Evolutionary conservation across 805 yeast genomes (phyloP).

Genomic region (Ogataea minuta): DNA sequence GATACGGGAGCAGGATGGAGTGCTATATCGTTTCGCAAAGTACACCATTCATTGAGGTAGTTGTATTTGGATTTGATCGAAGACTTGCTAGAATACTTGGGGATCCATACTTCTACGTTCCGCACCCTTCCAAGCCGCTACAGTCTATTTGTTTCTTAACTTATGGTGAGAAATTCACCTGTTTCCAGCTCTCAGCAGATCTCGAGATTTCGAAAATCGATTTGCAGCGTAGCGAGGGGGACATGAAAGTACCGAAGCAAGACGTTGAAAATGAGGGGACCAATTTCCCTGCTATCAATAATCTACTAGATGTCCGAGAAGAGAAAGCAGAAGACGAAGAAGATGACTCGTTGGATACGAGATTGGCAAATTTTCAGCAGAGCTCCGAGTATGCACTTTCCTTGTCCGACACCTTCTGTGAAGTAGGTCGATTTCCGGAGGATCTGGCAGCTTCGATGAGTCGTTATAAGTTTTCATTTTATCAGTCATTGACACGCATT

Average conservation of each 20-base stretch:
- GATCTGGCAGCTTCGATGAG: background rate
- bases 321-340: background rate
- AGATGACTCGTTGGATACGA: background rate
- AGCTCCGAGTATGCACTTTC: too few species aligned
- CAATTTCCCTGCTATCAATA: background rate
- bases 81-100: conserved; percentile 19
- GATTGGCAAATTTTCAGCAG: too few species aligned
- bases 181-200: conserved; percentile 17
- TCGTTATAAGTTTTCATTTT: conserved; percentile 17
- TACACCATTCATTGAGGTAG: conserved; percentile 28
- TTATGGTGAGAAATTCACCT: conserved; percentile 5
- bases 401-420: too few species aligned
- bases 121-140: conserved; percentile 22
- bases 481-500: conserved; percentile 8
- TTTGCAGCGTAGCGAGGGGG: conserved; percentile 1
- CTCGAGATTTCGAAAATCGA: conserved; percentile 24
- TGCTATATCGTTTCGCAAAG: conserved; percentile 33
- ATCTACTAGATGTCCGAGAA: background rate
- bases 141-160: conserved; percentile 15
- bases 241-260: background rate
- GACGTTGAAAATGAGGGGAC: background rate
- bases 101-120: conserved; percentile 25
- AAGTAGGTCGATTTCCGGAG: too few species aligned
- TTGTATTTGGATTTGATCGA: conserved; percentile 30
- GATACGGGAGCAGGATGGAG: conserved; percentile 5